Evolutionary conservation across 257 asterid species (phyloP).

Genomic region (Ballota nigra): DNA sequence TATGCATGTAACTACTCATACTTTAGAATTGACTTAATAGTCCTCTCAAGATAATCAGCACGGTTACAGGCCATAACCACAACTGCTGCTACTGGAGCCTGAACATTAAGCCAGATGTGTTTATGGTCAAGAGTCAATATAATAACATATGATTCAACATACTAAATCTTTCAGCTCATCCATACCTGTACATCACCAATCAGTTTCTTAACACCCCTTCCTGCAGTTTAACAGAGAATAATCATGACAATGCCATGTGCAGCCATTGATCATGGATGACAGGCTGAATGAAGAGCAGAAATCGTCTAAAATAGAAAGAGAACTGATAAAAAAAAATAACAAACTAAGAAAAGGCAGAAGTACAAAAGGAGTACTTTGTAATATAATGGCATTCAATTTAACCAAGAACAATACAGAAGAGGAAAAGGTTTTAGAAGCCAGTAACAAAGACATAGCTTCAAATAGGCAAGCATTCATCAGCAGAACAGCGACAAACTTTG

Average conservation of each 20-base stretch:
- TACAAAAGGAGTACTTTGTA: neutral
- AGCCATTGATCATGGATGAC: constrained; percentile 14
- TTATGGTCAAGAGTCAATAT: constrained; percentile 18
- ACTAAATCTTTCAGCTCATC: constrained; percentile 21
- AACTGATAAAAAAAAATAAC: neutral
- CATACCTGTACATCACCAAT: constrained; percentile 75
- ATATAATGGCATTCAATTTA: neutral
- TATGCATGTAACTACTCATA: constrained; percentile 35
- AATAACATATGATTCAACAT: constrained; percentile 16
- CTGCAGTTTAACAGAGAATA: constrained; percentile 49
- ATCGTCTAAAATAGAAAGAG: neutral
- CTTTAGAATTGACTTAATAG: constrained; percentile 85
- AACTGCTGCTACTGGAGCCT: constrained; percentile 95
- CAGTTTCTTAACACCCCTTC: constrained; percentile 67
- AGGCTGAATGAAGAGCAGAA: constrained; percentile 16
- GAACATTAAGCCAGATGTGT: constrained; percentile 33
- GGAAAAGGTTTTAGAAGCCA: neutral
- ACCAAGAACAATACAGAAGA: constrained; percentile 13
- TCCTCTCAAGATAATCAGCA: constrained; percentile 93
- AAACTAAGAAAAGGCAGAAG: neutral
- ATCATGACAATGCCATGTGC: constrained; percentile 18
- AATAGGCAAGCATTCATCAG: constrained; percentile 5
- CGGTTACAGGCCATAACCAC: constrained; percentile 99
- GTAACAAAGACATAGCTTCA: neutral
- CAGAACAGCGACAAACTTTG: neutral